Percentiles rank a stretch among this genome's conserved stretches.
These are phyloP conservation scores for Parathielavia hyrcaniae DNA, from an alignment of 495 filamentous ascomycete species.

Conservation along the genomic window DNA sequence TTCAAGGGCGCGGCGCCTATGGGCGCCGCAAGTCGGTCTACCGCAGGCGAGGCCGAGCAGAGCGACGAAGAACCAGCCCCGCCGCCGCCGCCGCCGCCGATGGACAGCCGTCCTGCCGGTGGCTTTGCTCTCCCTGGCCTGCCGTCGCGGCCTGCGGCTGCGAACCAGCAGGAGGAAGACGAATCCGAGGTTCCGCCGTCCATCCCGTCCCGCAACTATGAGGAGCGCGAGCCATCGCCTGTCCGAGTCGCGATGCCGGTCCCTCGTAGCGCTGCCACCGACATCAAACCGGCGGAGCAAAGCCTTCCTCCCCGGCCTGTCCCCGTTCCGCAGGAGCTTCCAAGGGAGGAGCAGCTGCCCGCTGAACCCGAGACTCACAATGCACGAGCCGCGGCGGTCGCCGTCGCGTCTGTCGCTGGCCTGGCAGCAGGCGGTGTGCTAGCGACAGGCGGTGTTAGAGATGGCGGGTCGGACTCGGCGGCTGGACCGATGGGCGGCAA, in stretches of 20 bases:
- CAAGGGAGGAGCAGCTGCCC: slow-evolving; percentile 56
- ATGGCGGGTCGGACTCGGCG: slow-evolving; percentile 26
- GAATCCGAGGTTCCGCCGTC: slow-evolving; percentile 43
- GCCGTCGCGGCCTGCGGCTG: slow-evolving; percentile 52
- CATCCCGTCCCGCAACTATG: slow-evolving; percentile 29
- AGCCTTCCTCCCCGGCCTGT: slow-evolving; percentile 42
- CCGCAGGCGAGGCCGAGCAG: slow-evolving; percentile 32
- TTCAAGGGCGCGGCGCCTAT: slow-evolving; percentile 67
- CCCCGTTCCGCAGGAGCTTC: slow-evolving; percentile 52
- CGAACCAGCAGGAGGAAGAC: slow-evolving; percentile 44
- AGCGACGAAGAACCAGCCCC: slow-evolving; percentile 41
- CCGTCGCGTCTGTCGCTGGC: slow-evolving; percentile 36
- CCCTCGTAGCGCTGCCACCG: slow-evolving; percentile 51
- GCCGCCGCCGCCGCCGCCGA: slow-evolving; percentile 51
- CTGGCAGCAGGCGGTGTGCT: background rate
- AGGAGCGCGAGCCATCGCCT: slow-evolving; percentile 52
- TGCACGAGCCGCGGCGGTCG: slow-evolving; percentile 55
- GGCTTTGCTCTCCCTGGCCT: slow-evolving; percentile 71
- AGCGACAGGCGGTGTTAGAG: slow-evolving; percentile 20
- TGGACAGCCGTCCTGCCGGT: slow-evolving; percentile 55
- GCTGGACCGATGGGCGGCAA: slow-evolving; percentile 44
- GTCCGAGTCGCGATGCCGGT: slow-evolving; percentile 86
- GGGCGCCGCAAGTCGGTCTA: slow-evolving; percentile 47
- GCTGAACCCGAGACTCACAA: slow-evolving; percentile 58
- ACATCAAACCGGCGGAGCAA: slow-evolving; percentile 47